Conservation (phyloP, 2,329 filamentous ascomycete species). For the Ilyonectria mors-panacis region DNA sequence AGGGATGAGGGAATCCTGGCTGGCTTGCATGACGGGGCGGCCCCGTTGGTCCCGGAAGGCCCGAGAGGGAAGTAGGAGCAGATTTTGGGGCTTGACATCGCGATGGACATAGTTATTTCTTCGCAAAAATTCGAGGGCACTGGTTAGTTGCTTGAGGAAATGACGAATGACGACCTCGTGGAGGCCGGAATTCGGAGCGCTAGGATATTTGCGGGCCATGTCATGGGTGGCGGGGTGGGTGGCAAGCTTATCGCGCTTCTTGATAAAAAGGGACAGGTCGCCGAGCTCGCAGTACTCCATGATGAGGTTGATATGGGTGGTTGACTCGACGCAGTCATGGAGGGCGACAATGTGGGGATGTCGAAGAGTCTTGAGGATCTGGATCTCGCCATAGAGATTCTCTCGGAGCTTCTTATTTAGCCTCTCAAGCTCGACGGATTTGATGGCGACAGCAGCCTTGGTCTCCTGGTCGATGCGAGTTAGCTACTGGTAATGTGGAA, state of each 20-base stretch:
- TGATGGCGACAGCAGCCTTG: constrained; percentile 91
- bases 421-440: constrained; percentile 91
- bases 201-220: constrained; percentile 95
- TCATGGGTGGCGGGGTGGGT: constrained; percentile 87
- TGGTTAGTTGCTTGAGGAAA: constrained; percentile 94
- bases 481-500: constrained; percentile 25
- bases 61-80: constrained; percentile 87
- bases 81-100: constrained; percentile 97
- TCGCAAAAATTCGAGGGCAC: constrained; percentile 90
- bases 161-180: constrained; percentile 97
- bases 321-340: constrained; percentile 92
- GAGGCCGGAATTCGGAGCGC: constrained; percentile 84
- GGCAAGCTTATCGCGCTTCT: constrained; percentile 86
- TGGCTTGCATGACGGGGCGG: constrained; percentile 79
- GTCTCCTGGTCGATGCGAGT: constrained; percentile 70
- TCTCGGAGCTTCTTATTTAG: constrained; percentile 97
- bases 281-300: constrained; percentile 99
- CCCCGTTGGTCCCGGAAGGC: constrained; percentile 73
- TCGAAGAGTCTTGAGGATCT: constrained; percentile 92
- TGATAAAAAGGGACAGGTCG: constrained; percentile 95
- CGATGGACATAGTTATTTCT: constrained; percentile 92
- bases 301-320: constrained; percentile 92
- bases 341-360: constrained; percentile 98
- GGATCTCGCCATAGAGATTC: constrained; percentile 94
- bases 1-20: constrained; percentile 85